Conservation (phyloP, 2,329 filamentous ascomycete genomes). For the Akanthomyces dipterigenus region DNA sequence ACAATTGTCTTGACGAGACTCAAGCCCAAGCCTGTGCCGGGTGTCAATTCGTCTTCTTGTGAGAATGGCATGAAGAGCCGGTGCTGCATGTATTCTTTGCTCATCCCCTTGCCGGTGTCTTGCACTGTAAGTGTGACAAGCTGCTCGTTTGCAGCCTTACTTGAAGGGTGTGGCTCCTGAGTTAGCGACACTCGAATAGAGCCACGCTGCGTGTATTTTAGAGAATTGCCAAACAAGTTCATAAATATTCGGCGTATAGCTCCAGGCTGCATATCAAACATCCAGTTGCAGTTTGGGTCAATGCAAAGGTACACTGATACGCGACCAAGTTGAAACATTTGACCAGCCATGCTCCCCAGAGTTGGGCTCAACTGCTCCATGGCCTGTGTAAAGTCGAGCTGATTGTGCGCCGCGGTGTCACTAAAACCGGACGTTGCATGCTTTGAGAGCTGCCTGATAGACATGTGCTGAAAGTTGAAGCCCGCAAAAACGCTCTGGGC, state of each 20-base stretch:
- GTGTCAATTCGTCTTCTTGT: conserved; percentile 55
- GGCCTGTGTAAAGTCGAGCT: neutral
- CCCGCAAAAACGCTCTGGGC: conserved; percentile 41
- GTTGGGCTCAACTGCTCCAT: neutral
- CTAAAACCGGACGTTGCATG: neutral
- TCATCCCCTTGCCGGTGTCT: conserved; percentile 61
- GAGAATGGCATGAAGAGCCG: conserved; percentile 55
- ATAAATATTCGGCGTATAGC: conserved; percentile 48
- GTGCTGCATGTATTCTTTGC: conserved; percentile 51
- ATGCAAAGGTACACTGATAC: conserved; percentile 45
- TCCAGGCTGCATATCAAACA: conserved; percentile 48
- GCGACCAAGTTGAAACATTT: conserved; percentile 8
- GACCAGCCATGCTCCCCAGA: too few species aligned
- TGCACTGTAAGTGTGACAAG: neutral
- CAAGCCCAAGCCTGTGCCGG: conserved; percentile 55
- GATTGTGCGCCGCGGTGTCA: neutral
- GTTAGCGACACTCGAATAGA: conserved; percentile 24
- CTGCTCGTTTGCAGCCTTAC: neutral
- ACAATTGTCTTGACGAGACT: conserved; percentile 58
- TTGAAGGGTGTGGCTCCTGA: conserved; percentile 11
- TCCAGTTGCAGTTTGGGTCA: conserved; percentile 40
- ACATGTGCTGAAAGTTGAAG: conserved; percentile 29
- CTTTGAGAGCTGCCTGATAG: neutral
- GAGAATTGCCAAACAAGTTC: conserved; percentile 56
- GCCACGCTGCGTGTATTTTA: conserved; percentile 49